Evolutionary conservation across 2,329 filamentous ascomycete genomes (phyloP).

Genomic region (Leptographium galeiforme): DNA sequence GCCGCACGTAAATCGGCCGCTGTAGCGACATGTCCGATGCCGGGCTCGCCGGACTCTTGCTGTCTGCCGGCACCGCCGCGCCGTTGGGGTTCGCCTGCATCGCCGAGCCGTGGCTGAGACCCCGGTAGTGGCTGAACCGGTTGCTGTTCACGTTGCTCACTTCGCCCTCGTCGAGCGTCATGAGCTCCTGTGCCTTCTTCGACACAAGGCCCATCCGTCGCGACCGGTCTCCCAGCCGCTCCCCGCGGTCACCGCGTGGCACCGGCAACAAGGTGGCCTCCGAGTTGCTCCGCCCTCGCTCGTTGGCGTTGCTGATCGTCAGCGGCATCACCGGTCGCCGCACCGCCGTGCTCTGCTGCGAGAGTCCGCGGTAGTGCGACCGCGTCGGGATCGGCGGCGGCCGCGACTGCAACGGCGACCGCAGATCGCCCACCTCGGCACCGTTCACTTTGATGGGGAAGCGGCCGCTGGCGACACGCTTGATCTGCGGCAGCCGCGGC

Average conservation of each 20-base stretch:
- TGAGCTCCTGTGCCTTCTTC: conserved; percentile 45
- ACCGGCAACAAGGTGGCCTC: conserved; percentile 41
- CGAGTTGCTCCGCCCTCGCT: conserved; percentile 53
- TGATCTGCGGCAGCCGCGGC: conserved; percentile 49
- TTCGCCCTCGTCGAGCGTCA: conserved; percentile 48
- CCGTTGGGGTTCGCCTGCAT: conserved; percentile 29
- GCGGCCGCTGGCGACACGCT: conserved; percentile 48
- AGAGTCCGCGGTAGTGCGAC: conserved; percentile 67
- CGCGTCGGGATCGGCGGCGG: conserved; percentile 67
- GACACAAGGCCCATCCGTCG: conserved; percentile 53
- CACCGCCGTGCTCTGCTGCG: conserved; percentile 50
- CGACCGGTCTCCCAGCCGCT: conserved; percentile 25
- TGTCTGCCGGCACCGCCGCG: conserved; percentile 12
- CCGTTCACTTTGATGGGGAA: conserved; percentile 63
- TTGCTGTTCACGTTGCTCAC: conserved; percentile 27
- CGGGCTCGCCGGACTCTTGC: conserved; percentile 44
- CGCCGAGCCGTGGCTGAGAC: conserved; percentile 54
- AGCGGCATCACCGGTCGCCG: conserved; percentile 61
- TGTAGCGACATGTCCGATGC: conserved; percentile 39
- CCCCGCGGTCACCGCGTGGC: conserved; percentile 28
- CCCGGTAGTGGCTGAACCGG: conserved; percentile 52
- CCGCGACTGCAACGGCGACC: conserved; percentile 52
- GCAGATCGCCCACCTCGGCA: conserved; percentile 51
- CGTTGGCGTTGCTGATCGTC: conserved; percentile 55
- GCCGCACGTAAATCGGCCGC: conserved; percentile 48